Percentiles rank a stretch among this genome's conserved stretches.
Conservation (phyloP, 148 eudicot genomes). For the Limonium bicolor region DNA sequence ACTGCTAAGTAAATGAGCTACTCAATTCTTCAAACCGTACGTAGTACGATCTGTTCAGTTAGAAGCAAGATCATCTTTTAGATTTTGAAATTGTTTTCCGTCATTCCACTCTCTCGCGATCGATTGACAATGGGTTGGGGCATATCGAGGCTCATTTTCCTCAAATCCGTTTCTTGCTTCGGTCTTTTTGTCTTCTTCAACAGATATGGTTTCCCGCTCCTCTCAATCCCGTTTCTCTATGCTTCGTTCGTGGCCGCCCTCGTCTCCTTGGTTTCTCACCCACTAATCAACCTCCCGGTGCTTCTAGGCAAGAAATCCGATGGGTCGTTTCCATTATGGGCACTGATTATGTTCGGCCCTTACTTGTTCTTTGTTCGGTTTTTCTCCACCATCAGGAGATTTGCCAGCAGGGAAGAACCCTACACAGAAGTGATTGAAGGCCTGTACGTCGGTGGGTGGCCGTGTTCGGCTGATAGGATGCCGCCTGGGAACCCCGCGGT, state of each 20-base stretch:
- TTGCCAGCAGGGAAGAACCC: conserved; percentile 41
- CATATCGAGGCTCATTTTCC: conserved; percentile 39
- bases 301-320: conserved; percentile 57
- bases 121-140: too few relatives aligned
- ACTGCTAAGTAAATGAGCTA: too few relatives aligned
- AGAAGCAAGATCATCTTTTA: too few relatives aligned
- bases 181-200: conserved; percentile 23
- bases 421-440: conserved; percentile 59
- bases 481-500: conserved; percentile 84
- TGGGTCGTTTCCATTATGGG: conserved; percentile 65
- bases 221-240: conserved; percentile 61
- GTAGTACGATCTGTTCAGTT: too few relatives aligned
- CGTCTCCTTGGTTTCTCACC: conserved; percentile 61
- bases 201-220: conserved; percentile 19
- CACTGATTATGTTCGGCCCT: conserved; percentile 53
- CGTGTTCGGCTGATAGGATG: conserved; percentile 30
- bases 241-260: conserved; percentile 55
- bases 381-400: conserved; percentile 45
- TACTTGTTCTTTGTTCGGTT: conserved; percentile 44
- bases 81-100: too few relatives aligned
- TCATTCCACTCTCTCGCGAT: too few relatives aligned
- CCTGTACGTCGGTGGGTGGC: conserved; percentile 92
- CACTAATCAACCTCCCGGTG: conserved; percentile 64
- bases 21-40: too few relatives aligned
- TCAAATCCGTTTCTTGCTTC: conserved; percentile 38